Evolutionary conservation across 768 basidiomycete genomes (phyloP).

Genomic region (Boletus vermiculosoides): DNA sequence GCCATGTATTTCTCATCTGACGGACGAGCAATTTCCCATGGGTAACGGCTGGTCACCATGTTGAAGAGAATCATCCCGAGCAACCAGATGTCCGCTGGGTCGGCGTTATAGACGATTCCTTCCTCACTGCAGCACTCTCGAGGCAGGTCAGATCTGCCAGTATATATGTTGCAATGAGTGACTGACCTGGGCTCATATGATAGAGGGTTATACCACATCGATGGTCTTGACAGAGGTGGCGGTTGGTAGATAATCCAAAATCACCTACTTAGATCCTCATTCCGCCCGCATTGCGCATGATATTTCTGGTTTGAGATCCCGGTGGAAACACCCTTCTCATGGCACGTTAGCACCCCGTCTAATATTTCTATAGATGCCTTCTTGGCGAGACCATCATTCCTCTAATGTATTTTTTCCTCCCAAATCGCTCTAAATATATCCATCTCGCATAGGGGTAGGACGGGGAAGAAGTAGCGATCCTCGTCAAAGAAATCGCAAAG

Average conservation of each 20-base stretch:
- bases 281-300: constrained; percentile 59
- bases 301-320: constrained; percentile 88
- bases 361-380: constrained; percentile 70
- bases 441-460: constrained; percentile 51
- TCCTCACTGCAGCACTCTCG: no score
- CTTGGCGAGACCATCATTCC: constrained; percentile 61
- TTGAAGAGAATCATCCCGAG: background rate
- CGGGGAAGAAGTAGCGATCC: constrained; percentile 60
- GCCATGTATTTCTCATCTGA: background rate
- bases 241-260: constrained; percentile 67
- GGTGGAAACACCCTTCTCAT: constrained; percentile 68
- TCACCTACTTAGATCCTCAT: constrained; percentile 53
- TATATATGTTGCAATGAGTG: background rate
- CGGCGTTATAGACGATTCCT: background rate
- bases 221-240: constrained; percentile 9
- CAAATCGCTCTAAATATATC: constrained; percentile 63
- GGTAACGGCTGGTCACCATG: background rate
- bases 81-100: background rate
- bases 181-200: constrained; percentile 72
- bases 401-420: constrained; percentile 51
- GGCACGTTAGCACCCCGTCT: constrained; percentile 75
- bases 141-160: no score
- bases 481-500: constrained; percentile 63
- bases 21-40: constrained; percentile 13
- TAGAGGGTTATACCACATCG: constrained; percentile 35